These are phyloP conservation scores for Biancaea sappan DNA, from an alignment of 306 rosid genomes.

Conservation along the genomic window DNA sequence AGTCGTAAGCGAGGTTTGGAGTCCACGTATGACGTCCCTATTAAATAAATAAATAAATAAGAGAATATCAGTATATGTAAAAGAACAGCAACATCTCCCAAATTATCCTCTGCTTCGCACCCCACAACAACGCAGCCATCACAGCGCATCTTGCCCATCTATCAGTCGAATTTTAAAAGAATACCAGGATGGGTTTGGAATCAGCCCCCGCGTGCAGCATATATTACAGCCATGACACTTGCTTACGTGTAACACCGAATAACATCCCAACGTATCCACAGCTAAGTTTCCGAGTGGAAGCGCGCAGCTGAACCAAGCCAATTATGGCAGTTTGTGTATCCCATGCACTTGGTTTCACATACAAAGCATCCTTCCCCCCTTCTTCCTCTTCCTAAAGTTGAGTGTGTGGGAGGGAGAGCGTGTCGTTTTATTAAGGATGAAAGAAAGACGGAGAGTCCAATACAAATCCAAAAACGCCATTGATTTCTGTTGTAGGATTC, in stretches of 20 bases:
- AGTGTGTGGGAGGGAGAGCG: constrained; percentile 8
- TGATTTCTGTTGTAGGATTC: constrained; percentile 59
- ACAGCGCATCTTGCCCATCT: background rate
- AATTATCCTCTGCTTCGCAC: constrained; percentile 17
- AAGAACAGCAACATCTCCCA: background rate
- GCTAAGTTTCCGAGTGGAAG: background rate
- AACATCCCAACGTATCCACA: background rate
- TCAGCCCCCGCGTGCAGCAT: background rate
- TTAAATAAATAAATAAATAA: background rate
- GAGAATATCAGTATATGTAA: background rate
- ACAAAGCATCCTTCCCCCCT: constrained; percentile 22
- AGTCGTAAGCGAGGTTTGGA: constrained; percentile 14
- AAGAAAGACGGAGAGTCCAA: constrained; percentile 39
- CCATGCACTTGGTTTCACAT: constrained; percentile 40
- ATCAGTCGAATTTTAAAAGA: background rate
- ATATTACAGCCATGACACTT: background rate
- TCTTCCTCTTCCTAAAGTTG: constrained; percentile 3
- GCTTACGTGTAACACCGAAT: background rate
- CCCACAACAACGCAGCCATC: constrained; percentile 13
- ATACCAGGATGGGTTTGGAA: too few relatives aligned
- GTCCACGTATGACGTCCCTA: constrained; percentile 37
- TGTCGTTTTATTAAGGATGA: constrained; percentile 25
- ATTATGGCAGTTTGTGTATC: constrained; percentile 1
- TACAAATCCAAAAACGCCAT: constrained; percentile 49
- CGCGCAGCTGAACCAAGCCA: constrained; percentile 22